A percentile compares a stretch with the other conserved stretches of the same genome.
These are phyloP conservation scores for Talaromyces liani DNA, from an alignment of 495 filamentous ascomycete genomes.

Conservation along the genomic window DNA sequence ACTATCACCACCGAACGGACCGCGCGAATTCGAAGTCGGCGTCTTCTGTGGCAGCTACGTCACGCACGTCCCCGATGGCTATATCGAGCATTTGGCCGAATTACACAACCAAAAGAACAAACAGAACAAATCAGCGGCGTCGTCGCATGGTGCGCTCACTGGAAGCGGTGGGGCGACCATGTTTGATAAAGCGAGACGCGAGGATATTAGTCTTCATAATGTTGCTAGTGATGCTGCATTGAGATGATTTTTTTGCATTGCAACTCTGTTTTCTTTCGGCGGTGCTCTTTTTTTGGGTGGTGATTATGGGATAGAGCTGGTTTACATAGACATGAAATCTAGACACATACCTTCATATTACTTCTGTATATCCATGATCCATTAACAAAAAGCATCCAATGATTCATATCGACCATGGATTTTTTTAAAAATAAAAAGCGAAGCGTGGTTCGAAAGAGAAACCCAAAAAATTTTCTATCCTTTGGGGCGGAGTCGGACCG, in stretches of 20 bases:
- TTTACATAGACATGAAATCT: background rate
- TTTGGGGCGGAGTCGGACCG: no score
- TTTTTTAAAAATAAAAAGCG: no score
- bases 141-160: background rate
- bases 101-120: constrained; percentile 5
- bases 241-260: background rate
- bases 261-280: no score
- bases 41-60: constrained; percentile 92
- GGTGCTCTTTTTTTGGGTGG: background rate
- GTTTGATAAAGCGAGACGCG: constrained; percentile 7
- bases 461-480: no score
- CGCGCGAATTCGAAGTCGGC: constrained; percentile 79
- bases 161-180: constrained; percentile 5
- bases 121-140: background rate
- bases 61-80: constrained; percentile 73
- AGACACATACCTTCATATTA: background rate
- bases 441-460: no score
- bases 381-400: no score
- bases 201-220: constrained; percentile 10
- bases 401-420: no score
- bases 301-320: background rate
- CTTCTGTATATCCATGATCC: background rate
- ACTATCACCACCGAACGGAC: constrained; percentile 47
- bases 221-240: constrained; percentile 3
- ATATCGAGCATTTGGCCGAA: constrained; percentile 67